Base-by-base conservation (phyloP, 805 yeast species). In the Saturnispora quitensis region DNA sequence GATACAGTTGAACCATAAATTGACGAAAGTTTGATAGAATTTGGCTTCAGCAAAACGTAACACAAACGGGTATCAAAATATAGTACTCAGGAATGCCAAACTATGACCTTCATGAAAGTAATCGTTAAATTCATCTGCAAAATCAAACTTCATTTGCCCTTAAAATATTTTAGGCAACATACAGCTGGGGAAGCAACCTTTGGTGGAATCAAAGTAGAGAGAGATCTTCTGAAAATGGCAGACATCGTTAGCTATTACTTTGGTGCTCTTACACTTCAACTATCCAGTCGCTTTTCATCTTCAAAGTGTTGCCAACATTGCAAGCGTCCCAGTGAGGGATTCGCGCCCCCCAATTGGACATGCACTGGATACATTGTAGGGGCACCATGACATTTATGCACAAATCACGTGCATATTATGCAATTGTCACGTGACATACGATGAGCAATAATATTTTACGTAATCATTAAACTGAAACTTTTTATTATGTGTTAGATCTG, bases 151-250 rank as follows among this genome's bases (percentile, higher is more conserved):
- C 5, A 25, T 25, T 25, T 25, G 28, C 28, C 12, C 12, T 10
- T 31, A 5, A 13, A 12, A 31, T 13, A 4, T 13, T 9, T 31
- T 31, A 12, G 34, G 15, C 34, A 22, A 77, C 90, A 64, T 79
- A 85, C 91, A 73, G 84, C 80, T 45, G 96, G 93, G 57, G 97
- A 89, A 53, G 97, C 97, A 68, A 91, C 84, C 91, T 91, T 91
- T 71, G 99, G 99, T 63, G 99, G 99, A 68, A 91, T 90, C 76
- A 91, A 79, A 66, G 97, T 86, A 60, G 98, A 89, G 71, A 91
- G 80, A 64, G 84, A 84, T 76, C 99, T 90, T 84, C 87, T 90
- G 67, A 82, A 77, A 72, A 89, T 77, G 76, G 82, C 86, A 66
- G 93, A 86, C 95, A 86, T 88, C 48, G 47, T 50, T 25, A 34